A percentile compares a stretch with the other conserved stretches of the same genome.
These are phyloP conservation scores for Talaromyces liani DNA, from an alignment of 495 filamentous ascomycete species.

Conservation along the genomic window DNA sequence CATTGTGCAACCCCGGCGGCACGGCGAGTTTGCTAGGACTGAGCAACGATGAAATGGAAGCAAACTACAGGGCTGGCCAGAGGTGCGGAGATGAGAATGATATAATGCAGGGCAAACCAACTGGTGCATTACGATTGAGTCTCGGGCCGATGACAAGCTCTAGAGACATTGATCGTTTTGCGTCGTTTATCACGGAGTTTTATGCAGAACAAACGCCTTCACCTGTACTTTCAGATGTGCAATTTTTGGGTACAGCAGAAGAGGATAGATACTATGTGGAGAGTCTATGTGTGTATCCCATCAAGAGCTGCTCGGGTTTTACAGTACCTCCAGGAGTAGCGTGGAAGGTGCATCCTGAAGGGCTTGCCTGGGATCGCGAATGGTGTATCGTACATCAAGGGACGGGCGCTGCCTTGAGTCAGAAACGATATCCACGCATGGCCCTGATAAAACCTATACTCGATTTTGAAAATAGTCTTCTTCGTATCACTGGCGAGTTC, in stretches of 20 bases:
- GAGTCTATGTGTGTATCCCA: constrained; percentile 66
- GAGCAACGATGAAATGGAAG: constrained; percentile 68
- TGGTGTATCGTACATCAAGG: constrained; percentile 88
- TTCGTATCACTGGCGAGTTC: constrained; percentile 40
- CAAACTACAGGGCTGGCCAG: constrained; percentile 73
- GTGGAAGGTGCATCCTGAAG: constrained; percentile 74
- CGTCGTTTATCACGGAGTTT: constrained; percentile 69
- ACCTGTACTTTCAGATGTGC: constrained; percentile 15
- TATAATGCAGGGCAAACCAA: constrained; percentile 73
- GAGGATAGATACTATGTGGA: constrained; percentile 41
- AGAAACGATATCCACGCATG: constrained; percentile 80
- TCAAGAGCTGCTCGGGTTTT: constrained; percentile 82
- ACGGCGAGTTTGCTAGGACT: constrained; percentile 61
- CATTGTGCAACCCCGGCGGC: constrained; percentile 87
- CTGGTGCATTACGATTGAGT: constrained; percentile 77
- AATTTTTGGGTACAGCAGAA: constrained; percentile 15
- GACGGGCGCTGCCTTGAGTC: constrained; percentile 67
- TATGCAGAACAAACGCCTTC: constrained; percentile 49
- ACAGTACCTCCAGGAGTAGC: constrained; percentile 51
- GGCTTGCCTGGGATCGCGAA: constrained; percentile 85
- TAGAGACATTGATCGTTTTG: constrained; percentile 62
- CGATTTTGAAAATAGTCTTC: constrained; percentile 52
- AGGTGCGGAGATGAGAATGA: constrained; percentile 76
- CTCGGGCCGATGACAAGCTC: constrained; percentile 82
- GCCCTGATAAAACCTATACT: constrained; percentile 65